A percentile compares a stretch with the other conserved stretches of the same genome.
phyloP scores from a whole-genome alignment of 306 rosid genomes.

The Quercus robur region DNA sequence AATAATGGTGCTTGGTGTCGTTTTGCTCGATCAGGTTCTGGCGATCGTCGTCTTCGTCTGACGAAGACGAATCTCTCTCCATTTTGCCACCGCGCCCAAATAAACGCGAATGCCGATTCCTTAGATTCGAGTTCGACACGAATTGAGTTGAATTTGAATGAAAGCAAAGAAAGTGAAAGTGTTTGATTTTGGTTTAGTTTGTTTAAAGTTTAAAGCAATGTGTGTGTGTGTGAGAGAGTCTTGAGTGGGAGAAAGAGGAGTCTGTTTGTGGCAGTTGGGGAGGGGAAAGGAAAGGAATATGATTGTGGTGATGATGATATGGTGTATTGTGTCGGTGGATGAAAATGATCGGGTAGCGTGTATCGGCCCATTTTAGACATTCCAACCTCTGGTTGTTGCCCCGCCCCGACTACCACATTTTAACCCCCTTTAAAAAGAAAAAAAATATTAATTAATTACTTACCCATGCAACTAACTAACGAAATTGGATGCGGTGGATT shows the following conservation, averaged over 20 bases:
- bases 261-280: too few species aligned
- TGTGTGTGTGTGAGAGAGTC: too few species aligned
- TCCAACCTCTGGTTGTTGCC: conserved; percentile 14
- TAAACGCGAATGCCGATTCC: not conserved
- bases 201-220: too few species aligned
- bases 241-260: too few species aligned
- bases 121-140: too few species aligned
- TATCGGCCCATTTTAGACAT: not conserved
- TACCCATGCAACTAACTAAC: too few species aligned
- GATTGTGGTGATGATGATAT: not conserved
- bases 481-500: too few species aligned
- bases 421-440: too few species aligned
- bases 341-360: conserved; percentile 21
- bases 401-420: conserved; percentile 6
- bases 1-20: conserved; percentile 39
- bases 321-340: conserved; percentile 24
- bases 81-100: conserved; percentile 19
- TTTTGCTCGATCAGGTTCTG: conserved; percentile 62
- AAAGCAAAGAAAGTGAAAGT: too few species aligned
- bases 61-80: conserved; percentile 54
- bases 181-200: too few species aligned
- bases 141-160: too few species aligned
- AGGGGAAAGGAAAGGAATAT: not conserved
- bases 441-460: too few species aligned
- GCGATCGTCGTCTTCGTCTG: conserved; percentile 87